Base-by-base conservation (phyloP, 345 rosid genomes). In the Hibiscus syriacus region DNA sequence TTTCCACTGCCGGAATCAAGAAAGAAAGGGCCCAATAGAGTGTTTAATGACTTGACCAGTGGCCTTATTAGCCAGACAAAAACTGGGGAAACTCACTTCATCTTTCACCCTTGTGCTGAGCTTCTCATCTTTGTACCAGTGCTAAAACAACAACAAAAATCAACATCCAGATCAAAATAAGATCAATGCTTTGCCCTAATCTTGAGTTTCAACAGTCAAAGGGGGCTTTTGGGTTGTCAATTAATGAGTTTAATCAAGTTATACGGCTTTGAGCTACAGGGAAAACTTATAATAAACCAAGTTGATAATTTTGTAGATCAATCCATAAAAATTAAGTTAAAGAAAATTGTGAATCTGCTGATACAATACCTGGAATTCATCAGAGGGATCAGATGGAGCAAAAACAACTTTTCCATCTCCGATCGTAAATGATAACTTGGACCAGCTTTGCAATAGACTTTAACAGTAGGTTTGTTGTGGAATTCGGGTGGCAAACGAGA, bases 341-440 rank as follows among this genome's bases (percentile, higher is more conserved):
- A 16, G 22, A 23, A 25, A 30, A 46, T n/a, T 4, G 25, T 8
- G n/a, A 82, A n/a, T n/a, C n/a, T n/a, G n/a, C n/a, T n/a, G n/a
- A n/a, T n/a, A n/a, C n/a, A n/a, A n/a, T n/a, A n/a, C 98, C 81
- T 90, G 96, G 52, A 72, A 84, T 46, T 76, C 75, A 77, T 90
- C 86, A 46, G 78, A 73, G 6, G 89, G 85, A 78, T 85, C 72
- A 2, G 85, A 66, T 34, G 73, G 80, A 2, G 88, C 94, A 45
- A 93, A 83, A 68, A 88, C 32, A 70, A 90, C 88, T 50, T 82
- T 81, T 17, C 84, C 82, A 27, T 81, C 87, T 72, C 83, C 82
- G 57, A 93, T 74, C 9, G 92, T 81, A 59, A 92, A 45, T 70
- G 65, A 60, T 77, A 85, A 55, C 82, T 60, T 23, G 89, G 89